Base-by-base conservation (phyloP, 371 early-diverging fungal species). In the Fennellomyces sp. region DNA sequence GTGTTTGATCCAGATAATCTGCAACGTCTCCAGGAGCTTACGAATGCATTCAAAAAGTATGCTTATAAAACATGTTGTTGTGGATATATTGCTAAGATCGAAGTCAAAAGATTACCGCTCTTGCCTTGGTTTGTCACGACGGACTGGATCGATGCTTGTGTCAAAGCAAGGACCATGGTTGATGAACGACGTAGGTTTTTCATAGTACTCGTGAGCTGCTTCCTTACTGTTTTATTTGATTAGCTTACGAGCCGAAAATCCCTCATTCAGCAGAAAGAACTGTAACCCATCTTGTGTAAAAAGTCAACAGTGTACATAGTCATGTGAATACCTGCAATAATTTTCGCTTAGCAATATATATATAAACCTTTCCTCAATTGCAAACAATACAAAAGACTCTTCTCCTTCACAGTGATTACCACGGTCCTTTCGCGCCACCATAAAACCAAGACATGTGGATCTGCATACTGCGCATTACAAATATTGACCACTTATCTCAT, bases 1-100 rank as follows among this genome's bases (percentile, higher is more conserved):
- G 26, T 80, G 0, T 26, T 73, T 19, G 65, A 71, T 51, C 38
- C 55, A 19, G 28, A 62, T 28, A 52, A 68, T 35, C 30, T 67
- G 2, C 41, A 52, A n/a, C 49, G 63, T 10, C 31, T 76, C 15
- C 23, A 39, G n/a, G 5, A 11, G 3, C 52, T 76, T 7, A 68
- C 61, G 10, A 19, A 64, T 15, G 28, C 26, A 2, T 70, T 70
- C 26, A 39, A 60, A 55, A 36, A 52, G 70, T 70, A 52, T n/a
- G 21, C 27, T 25, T 33, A 48, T 19, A 33, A 25, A 13, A 12
- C 17, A 17, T 6, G 17, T 45, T 15, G 6, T 17, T 11, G 19
- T 59, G 25, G 12, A 28, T 26, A 10, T 25, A n/a, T 33, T 21
- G 41, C 26, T 11, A 23, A 6, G 17, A 25, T 38, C 12, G 26